Evolutionary conservation across 2,329 filamentous ascomycete genomes (phyloP), one percentile per base, ranked within the genome.

Genomic region (Trichoderma endophyticum): DNA sequence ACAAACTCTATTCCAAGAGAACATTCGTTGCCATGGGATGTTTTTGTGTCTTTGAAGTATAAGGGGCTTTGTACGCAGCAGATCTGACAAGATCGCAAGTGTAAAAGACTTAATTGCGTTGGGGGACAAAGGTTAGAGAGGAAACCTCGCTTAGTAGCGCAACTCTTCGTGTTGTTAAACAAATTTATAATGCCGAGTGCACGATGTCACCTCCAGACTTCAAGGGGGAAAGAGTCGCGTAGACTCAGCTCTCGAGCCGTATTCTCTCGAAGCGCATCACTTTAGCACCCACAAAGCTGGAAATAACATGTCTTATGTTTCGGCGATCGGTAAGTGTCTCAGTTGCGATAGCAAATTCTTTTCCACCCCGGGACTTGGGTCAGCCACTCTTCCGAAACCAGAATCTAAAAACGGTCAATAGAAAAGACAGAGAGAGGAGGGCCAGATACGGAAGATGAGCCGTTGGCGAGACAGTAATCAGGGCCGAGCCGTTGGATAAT

Each of bases 241-340:
- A 43, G 15, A 34, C 9, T 15, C 56, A 69, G 54, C 54, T 56
- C 15, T 30, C 11, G 11, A 24, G 14, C 6, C 39, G 43, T 59
- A 32, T 48, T 61, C 26, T 69, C 54, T 43, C 66, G 56, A 61
- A 69, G 61, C 36, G 36, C 59, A 61, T 32, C 36, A 18, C 26
- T 59, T 26, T 28, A 30, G 39, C 56, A 56, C 66, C 54, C 54
- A 36, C 43, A 26, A 48, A 21, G 28, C 36, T 61, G 66, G 56
- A 69, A 69, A 51, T 69, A 51, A 60, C 36, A 14, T 69, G 56
- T 69, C 56, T 69, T 18, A 61, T 24, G 14, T 34, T 61, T 48
- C 26, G 8, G 65, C 8, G 54, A 48, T 68, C 54, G 34, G 36
- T 56, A 57, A 57, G 30, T 69, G 56, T 69, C 56, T 69, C 56